These are phyloP conservation scores for Apiospora kogelbergensis DNA, from an alignment of 2,329 filamentous ascomycete species.

Conservation along the genomic window DNA sequence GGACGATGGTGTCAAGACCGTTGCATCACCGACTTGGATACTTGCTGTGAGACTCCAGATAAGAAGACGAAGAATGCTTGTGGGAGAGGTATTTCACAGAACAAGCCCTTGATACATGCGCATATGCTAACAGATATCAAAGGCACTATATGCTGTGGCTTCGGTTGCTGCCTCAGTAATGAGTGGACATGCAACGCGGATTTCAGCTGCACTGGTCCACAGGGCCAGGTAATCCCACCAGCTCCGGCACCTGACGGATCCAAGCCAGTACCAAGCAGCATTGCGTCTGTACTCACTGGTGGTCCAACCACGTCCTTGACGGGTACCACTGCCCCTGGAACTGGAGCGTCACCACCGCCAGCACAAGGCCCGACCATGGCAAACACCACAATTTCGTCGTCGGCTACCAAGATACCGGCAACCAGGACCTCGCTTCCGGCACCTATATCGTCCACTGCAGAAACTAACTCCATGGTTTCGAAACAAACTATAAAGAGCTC, in stretches of 20 bases:
- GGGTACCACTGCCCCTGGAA: not conserved
- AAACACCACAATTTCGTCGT: not conserved
- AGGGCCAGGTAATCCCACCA: not conserved
- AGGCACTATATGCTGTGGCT: not conserved
- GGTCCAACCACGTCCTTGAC: not conserved
- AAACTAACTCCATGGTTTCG: not conserved
- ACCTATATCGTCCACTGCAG: too few species aligned
- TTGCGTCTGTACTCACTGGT: not conserved
- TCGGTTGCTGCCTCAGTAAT: not conserved
- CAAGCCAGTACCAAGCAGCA: not conserved
- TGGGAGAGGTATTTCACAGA: not conserved
- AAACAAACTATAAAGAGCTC: too few species aligned
- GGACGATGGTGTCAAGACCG: not conserved
- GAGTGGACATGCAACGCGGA: not conserved
- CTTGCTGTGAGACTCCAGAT: not conserved
- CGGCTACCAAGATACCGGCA: too few species aligned
- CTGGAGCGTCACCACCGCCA: not conserved
- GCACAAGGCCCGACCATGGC: not conserved
- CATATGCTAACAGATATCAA: not conserved
- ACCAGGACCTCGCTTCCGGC: too few species aligned
- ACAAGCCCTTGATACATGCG: accelerated
- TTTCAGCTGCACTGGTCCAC: not conserved
- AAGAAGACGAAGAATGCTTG: not conserved
- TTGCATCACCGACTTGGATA: not conserved
- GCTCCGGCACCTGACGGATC: not conserved